A percentile compares a stretch with the other conserved stretches of the same genome.
Evolutionary conservation across 306 rosid species (phyloP).

Genomic region (Vicia villosa): DNA sequence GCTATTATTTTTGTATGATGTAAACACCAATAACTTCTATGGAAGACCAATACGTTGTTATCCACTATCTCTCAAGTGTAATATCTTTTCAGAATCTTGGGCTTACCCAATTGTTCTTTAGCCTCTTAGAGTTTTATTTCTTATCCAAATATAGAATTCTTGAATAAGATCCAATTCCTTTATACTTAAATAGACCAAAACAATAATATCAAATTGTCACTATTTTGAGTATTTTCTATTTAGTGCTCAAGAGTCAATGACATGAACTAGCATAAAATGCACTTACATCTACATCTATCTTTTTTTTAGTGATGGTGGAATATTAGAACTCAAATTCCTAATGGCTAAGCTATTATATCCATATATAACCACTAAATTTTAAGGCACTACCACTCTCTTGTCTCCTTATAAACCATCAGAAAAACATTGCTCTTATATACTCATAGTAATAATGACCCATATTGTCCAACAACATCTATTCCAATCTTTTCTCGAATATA

Average conservation of each 20-base stretch:
- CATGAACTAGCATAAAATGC: constrained; percentile 44
- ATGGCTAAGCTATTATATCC: constrained; percentile 43
- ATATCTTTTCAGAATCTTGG: constrained; percentile 36
- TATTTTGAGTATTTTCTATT: constrained; percentile 23
- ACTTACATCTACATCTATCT: constrained; percentile 37
- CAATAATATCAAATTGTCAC: neutral
- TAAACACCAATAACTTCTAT: too few species aligned
- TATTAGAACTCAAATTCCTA: constrained; percentile 40
- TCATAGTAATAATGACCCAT: too few species aligned
- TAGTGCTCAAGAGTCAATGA: constrained; percentile 37
- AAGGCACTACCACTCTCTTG: too few species aligned
- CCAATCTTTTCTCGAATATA: too few species aligned
- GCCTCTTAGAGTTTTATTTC: constrained; percentile 10
- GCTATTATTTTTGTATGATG: too few species aligned
- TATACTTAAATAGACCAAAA: constrained; percentile 38
- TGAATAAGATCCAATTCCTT: neutral
- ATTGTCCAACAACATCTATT: too few species aligned
- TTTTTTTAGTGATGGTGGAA: constrained; percentile 41
- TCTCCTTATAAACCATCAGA: too few species aligned
- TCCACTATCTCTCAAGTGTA: constrained; percentile 26
- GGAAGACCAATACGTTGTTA: constrained; percentile 28
- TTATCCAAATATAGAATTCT: neutral
- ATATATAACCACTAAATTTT: neutral
- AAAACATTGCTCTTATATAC: too few species aligned
- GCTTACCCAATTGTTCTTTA: constrained; percentile 33